Percentiles rank a stretch among this genome's conserved stretches.
phyloP scores from a whole-genome alignment of 129 eudicot genomes.

The Sambucus nigra region DNA sequence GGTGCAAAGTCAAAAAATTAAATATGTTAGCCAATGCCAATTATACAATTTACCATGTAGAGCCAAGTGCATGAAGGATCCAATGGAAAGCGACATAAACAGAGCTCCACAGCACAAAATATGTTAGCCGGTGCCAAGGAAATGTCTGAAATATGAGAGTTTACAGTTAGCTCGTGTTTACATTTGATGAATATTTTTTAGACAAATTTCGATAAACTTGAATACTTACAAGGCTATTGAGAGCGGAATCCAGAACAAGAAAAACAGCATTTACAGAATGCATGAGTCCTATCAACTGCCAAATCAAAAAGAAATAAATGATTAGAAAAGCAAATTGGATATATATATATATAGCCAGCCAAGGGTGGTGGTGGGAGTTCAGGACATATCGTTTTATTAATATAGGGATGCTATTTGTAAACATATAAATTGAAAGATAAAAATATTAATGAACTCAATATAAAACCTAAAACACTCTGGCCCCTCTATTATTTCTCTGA shows the following conservation, averaged over 20 bases:
- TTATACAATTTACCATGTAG: conserved; percentile 52
- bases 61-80: conserved; percentile 60
- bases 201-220: background rate
- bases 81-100: conserved; percentile 65
- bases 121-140: conserved; percentile 50
- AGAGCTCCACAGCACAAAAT: conserved; percentile 56
- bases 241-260: conserved; percentile 62
- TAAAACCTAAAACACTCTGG: too few species aligned
- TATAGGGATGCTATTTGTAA: too few species aligned
- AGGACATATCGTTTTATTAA: too few species aligned
- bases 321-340: too few species aligned
- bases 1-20: too few species aligned
- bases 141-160: conserved; percentile 47
- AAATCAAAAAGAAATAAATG: background rate
- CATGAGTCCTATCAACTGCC: conserved; percentile 69
- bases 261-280: conserved; percentile 76
- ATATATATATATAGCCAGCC: too few species aligned
- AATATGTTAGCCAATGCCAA: too few species aligned
- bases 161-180: background rate
- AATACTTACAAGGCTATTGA: conserved; percentile 55
- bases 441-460: too few species aligned
- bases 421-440: too few species aligned
- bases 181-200: too few species aligned
- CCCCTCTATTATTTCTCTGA: too few species aligned
- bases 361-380: too few species aligned